Base-by-base conservation (phyloP, 257 asterid species). In the Capsicum baccatum region DNA sequence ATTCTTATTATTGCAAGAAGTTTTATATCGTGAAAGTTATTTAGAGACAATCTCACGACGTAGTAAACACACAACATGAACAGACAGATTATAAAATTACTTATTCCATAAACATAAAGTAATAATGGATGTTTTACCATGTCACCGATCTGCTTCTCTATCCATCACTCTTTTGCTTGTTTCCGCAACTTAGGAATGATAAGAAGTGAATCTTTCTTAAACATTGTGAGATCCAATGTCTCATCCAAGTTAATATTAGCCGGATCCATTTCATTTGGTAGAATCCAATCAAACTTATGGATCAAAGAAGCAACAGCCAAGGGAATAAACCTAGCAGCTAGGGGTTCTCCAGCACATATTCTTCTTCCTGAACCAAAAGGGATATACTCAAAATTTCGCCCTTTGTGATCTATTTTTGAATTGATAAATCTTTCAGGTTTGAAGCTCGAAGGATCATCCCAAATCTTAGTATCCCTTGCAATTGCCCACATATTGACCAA, bases 301-400 rank as follows among this genome's bases (percentile, higher is more conserved):
- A 83, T 58, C 50, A 83, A 17, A 0, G 85, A 83, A 68, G 85
- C 85, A 1, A 83, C 39, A 42, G 47, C 44, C 42, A 83, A 83
- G 3, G 81, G 81, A 39, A 83, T 33, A 33, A 52, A 79, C 81
- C 81, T 68, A 1, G 69, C 57, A 0, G 79, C 84, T 79, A 82
- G 17, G 33, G 84, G 84, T 44, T 56, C 63, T 19, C 79, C 84
- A 8, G 79, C 79, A 56, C 84, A 82, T 6, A 82, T 82, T 66
- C 84, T 82, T 57, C 84, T 66, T 16, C 84, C 79, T 2, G 79
- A 57, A 12, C 84, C 84, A 82, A 82, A 82, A 6, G 84, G 84
- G 6, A 82, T 8, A 56, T 44, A 64, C 42, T 63, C 66, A 52
- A 82, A 82, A 68, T 52, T 9, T 16, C 35, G 37, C 33, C 84